A percentile compares a stretch with the other conserved stretches of the same genome.
phyloP scores from a whole-genome alignment of 2,329 filamentous ascomycete species.

The Aspergillus fischeri region DNA sequence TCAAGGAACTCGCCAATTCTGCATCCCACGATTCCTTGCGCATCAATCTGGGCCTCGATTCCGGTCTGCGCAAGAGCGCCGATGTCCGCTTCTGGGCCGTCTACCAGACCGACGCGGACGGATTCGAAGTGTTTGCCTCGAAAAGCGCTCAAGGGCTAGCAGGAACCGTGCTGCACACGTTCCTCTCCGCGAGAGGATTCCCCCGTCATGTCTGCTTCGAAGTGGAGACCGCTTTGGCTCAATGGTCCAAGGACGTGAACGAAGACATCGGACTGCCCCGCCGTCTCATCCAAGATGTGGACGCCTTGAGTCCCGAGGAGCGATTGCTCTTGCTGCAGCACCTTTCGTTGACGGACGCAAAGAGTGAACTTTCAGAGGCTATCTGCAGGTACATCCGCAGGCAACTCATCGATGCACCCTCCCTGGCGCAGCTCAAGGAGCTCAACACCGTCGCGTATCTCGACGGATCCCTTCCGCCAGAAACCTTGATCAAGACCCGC shows the following conservation, averaged over 20 bases:
- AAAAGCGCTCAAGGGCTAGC: slow-evolving; percentile 41
- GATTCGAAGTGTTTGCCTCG: slow-evolving; percentile 41
- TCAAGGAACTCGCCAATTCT: slow-evolving; percentile 30
- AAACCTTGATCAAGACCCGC: slow-evolving; percentile 36
- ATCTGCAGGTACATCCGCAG: slow-evolving; percentile 32
- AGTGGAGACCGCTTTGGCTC: slow-evolving; percentile 35
- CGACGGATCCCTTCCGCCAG: slow-evolving; percentile 32
- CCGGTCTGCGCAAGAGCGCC: slow-evolving; percentile 36
- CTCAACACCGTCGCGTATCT: slow-evolving; percentile 40
- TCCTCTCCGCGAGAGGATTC: slow-evolving; percentile 40
- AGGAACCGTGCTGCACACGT: slow-evolving; percentile 45
- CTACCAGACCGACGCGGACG: slow-evolving; percentile 32
- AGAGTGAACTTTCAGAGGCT: slow-evolving; percentile 23
- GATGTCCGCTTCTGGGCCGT: slow-evolving; percentile 42
- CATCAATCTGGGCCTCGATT: slow-evolving; percentile 38
- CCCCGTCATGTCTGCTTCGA: slow-evolving; percentile 38
- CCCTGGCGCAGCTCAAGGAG: slow-evolving; percentile 37
- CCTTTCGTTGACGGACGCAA: slow-evolving; percentile 26
- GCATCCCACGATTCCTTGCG: slow-evolving; percentile 24
- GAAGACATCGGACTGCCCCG: slow-evolving; percentile 30
- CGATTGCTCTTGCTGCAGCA: slow-evolving; percentile 38
- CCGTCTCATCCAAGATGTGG: slow-evolving; percentile 41
- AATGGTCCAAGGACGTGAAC: slow-evolving; percentile 30
- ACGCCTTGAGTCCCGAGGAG: slow-evolving; percentile 41
- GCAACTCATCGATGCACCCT: slow-evolving; percentile 37